Evolutionary conservation across 768 basidiomycete species (phyloP), one percentile per base, ranked within the genome.

Genomic region (Filobasidium wieringae): DNA sequence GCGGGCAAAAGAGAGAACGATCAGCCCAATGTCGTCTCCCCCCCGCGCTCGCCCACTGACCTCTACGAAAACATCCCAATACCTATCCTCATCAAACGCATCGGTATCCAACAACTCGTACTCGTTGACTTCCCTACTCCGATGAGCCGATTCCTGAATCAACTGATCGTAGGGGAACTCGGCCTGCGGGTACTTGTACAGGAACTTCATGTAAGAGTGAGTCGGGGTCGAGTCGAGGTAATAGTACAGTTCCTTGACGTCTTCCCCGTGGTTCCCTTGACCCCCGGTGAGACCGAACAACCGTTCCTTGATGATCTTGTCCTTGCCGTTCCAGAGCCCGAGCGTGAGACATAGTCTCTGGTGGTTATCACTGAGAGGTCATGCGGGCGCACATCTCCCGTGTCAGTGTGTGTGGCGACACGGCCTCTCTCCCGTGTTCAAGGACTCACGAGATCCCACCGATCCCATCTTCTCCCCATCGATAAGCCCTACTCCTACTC

Each of bases 21-120:
- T 64, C 40, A 63, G 61, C 53, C n/a, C n/a, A n/a, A n/a, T n/a
- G n/a, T n/a, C n/a, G n/a, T n/a, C n/a, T n/a, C n/a, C n/a, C n/a
- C n/a, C n/a, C n/a, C n/a, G n/a, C n/a, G n/a, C n/a, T n/a, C n/a
- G n/a, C n/a, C 30, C 2, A 75, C 83, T 51, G 58, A 88, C 91
- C 83, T 99, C 93, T 55, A 96, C 84, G 66, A 96, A 99, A 34
- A 99, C 83, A 72, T 99, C 95, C 95, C 95, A 99, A 73, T 99
- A 99, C 9, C 85, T 79, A 73, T 96, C 85, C 31, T 88, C 87
- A 59, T 92, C 87, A 67, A 96, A 95, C 0, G 79, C 81, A 59
- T 88, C 89, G 0, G 89, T 88, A 72, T 97, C 92, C 72, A 93
- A 75, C 66, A 97, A 84, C 75, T 99, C 95, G 68, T 82, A 97